A percentile compares a stretch with the other conserved stretches of the same genome.
phyloP scores from a whole-genome alignment of 768 basidiomycete genomes.

The Tephrocybe sp. region DNA sequence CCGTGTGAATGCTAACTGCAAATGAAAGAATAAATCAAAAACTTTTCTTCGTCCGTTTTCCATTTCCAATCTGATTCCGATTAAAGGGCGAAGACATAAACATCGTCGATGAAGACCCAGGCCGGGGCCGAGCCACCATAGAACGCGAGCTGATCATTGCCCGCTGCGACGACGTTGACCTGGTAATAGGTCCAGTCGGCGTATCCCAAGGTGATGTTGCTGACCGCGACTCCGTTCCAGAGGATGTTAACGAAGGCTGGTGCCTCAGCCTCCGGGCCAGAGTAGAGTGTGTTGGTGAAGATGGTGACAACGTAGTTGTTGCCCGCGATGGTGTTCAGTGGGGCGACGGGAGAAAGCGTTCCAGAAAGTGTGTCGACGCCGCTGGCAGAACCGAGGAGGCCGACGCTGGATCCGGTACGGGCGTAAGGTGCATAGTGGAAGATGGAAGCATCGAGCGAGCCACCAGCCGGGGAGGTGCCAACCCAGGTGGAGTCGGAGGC shows the following conservation, averaged over 20 bases:
- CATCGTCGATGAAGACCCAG: constrained; percentile 50
- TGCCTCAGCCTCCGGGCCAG: constrained; percentile 30
- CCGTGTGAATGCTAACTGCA: no score
- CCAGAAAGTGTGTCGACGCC: constrained; percentile 37
- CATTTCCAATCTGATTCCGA: not conserved
- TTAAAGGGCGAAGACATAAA: constrained; percentile 24
- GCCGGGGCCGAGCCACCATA: constrained; percentile 46
- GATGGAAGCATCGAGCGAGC: constrained; percentile 41
- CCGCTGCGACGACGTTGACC: constrained; percentile 30
- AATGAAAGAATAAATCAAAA: not conserved
- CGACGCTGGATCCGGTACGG: constrained; percentile 38
- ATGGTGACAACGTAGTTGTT: constrained; percentile 39
- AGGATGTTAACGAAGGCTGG: constrained; percentile 37
- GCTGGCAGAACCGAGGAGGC: constrained; percentile 42
- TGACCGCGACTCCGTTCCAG: constrained; percentile 41
- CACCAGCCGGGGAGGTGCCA: constrained; percentile 31
- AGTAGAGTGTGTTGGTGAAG: constrained; percentile 43
- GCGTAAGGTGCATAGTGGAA: constrained; percentile 43
- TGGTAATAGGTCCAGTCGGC: constrained; percentile 37
- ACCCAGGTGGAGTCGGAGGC: constrained; percentile 37
- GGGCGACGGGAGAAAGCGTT: constrained; percentile 31
- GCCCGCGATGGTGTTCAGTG: constrained; percentile 35
- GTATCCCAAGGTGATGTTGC: constrained; percentile 36
- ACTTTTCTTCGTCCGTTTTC: not conserved
- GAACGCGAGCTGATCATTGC: constrained; percentile 22